Percentiles rank a stretch among this genome's conserved stretches.
These are phyloP conservation scores for Prunus dulcis DNA, from an alignment of 306 rosid genomes.

Conservation along the genomic window DNA sequence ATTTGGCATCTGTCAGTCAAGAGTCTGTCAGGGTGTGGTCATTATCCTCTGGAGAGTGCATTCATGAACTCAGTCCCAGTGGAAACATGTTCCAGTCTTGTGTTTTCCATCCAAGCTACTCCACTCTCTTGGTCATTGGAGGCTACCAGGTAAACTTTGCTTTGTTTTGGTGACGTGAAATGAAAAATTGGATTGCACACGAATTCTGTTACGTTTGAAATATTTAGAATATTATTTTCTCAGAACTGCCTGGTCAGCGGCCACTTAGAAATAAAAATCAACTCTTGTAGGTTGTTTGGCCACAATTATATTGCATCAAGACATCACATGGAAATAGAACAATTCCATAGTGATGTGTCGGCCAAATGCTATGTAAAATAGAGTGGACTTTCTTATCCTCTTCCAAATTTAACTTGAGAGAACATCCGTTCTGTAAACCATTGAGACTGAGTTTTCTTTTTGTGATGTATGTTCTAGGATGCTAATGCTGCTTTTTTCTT, in stretches of 20 bases:
- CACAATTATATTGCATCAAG: neutral
- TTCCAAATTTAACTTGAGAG: neutral
- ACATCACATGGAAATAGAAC: neutral
- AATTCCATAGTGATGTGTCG: neutral
- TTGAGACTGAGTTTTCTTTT: slow-evolving; percentile 3
- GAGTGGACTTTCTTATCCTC: neutral
- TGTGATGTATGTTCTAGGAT: neutral
- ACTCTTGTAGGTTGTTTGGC: neutral
- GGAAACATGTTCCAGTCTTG: slow-evolving; percentile 76
- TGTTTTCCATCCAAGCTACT: slow-evolving; percentile 84
- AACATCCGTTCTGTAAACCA: neutral
- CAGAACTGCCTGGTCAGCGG: neutral
- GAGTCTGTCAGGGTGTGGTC: slow-evolving; percentile 86
- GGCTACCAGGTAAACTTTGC: slow-evolving; percentile 71
- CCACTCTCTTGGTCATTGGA: slow-evolving; percentile 82
- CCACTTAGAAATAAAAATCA: neutral
- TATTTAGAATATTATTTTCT: neutral
- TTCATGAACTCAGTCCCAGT: slow-evolving; percentile 70
- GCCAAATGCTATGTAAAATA: neutral
- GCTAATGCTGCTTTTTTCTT: slow-evolving; percentile 11
- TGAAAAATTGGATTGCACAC: neutral
- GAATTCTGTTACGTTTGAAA: neutral
- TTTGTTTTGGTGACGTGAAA: slow-evolving; percentile 2
- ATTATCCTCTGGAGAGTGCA: slow-evolving; percentile 66
- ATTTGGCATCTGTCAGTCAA: slow-evolving; percentile 80